Evolutionary conservation across 192 early-diverging fungal species (phyloP).

Genomic region (Rhizophagus clarus): DNA sequence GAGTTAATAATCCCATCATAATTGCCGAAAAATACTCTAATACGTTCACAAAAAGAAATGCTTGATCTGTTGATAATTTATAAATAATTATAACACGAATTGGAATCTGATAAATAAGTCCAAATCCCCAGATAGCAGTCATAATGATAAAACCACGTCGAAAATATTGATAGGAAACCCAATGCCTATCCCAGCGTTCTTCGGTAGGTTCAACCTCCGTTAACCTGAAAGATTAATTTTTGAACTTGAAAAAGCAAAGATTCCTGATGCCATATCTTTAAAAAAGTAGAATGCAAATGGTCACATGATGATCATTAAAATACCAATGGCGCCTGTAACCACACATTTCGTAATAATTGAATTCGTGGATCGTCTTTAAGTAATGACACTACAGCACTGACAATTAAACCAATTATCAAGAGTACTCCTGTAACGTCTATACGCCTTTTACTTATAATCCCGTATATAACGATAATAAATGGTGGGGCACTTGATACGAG

Average conservation of each 20-base stretch:
- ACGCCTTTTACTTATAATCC: too few species aligned
- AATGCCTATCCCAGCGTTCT: not conserved
- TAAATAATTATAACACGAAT: too few species aligned
- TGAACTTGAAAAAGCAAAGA: not conserved
- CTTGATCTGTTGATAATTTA: too few species aligned
- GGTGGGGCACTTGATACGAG: constrained; percentile 44
- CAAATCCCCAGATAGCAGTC: not conserved
- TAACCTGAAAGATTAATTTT: constrained; percentile 12
- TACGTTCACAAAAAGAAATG: too few species aligned
- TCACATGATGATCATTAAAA: constrained; percentile 40
- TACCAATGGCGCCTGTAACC: constrained; percentile 43
- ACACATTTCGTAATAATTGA: constrained; percentile 47
- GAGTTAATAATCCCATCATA: not conserved
- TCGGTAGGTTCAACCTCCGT: not conserved
- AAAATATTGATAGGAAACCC: not conserved
- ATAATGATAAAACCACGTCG: not conserved
- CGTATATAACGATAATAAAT: too few species aligned
- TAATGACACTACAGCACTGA: constrained; percentile 46
- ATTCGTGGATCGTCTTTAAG: constrained; percentile 47
- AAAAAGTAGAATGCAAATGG: constrained; percentile 44
- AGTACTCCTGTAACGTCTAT: too few species aligned
- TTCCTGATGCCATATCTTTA: constrained; percentile 41
- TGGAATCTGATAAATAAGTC: not conserved
- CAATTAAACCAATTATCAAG: constrained; percentile 39
- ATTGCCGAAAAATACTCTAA: too few species aligned